phyloP scores from a whole-genome alignment of 73 alveolate species.

The Tetrahymena thermophila region DNA sequence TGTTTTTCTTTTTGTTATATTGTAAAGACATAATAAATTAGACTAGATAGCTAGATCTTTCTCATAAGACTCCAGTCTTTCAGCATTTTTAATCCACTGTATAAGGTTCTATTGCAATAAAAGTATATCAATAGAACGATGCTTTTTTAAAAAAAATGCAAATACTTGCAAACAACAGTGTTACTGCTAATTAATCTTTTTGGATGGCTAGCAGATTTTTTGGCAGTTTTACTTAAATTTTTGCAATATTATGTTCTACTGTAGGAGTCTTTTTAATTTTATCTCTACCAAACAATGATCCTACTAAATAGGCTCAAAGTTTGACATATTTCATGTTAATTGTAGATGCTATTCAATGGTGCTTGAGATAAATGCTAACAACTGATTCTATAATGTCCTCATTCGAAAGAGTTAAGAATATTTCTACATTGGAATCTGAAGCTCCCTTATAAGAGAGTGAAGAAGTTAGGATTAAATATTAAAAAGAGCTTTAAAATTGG shows the following conservation, averaged over 20 bases:
- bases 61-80: neutral
- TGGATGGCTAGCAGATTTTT: neutral
- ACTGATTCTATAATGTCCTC: neutral
- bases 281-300: neutral
- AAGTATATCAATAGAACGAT: neutral
- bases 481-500: neutral
- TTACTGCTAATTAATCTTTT: neutral
- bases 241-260: neutral
- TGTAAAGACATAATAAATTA: neutral
- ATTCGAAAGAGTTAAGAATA: neutral
- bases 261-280: neutral
- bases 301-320: neutral
- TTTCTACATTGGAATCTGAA: neutral
- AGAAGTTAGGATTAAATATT: neutral
- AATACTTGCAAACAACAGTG: neutral
- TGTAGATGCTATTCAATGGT: neutral
- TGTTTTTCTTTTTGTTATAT: neutral
- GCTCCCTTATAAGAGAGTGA: neutral
- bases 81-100: neutral
- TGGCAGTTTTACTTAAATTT: neutral
- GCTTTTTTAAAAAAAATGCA: neutral
- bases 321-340: neutral
- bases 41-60: neutral
- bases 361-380: neutral
- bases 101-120: neutral